These are phyloP conservation scores for Solanum arcanum DNA, from an alignment of 257 asterid species.

Conservation along the genomic window DNA sequence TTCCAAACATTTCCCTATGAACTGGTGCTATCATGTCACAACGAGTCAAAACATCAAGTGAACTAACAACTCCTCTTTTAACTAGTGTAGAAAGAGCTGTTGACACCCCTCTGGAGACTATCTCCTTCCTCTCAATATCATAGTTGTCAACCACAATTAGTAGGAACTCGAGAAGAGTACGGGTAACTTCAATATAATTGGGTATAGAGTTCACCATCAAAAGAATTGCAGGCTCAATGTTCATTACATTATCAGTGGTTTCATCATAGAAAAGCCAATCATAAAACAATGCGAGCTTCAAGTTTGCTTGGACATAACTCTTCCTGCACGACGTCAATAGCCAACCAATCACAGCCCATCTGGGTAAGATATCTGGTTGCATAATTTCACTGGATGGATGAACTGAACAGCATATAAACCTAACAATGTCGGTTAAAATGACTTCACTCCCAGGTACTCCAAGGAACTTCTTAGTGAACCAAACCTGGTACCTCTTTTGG, in stretches of 20 bases:
- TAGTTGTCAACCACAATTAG: conserved; percentile 51
- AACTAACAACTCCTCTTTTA: conserved; percentile 41
- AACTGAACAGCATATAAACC: conserved; percentile 74
- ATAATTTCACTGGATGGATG: conserved; percentile 59
- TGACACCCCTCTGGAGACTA: conserved; percentile 35
- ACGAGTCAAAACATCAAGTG: conserved; percentile 43
- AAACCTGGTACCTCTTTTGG: conserved; percentile 59
- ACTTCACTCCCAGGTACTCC: conserved; percentile 35
- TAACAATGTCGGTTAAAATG: conserved; percentile 47
- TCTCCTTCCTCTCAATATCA: conserved; percentile 60
- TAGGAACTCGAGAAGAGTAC: conserved; percentile 63
- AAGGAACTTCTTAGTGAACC: conserved; percentile 67
- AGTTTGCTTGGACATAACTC: conserved; percentile 54
- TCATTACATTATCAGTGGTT: conserved; percentile 50
- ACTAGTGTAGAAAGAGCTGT: conserved; percentile 39
- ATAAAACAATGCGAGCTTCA: conserved; percentile 72
- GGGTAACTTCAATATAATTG: conserved; percentile 49
- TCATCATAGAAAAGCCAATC: conserved; percentile 89
- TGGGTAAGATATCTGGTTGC: conserved; percentile 46
- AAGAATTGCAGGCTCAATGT: conserved; percentile 62
- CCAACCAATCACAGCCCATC: conserved; percentile 90
- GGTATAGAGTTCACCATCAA: conserved; percentile 69
- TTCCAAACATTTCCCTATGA: conserved; percentile 46
- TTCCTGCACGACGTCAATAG: conserved; percentile 36
- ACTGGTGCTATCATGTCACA: conserved; percentile 42